Evolutionary conservation across 1,139 yeast genomes (phyloP), one percentile per base, ranked within the genome.

Genomic region (Lodderomyces theae): DNA sequence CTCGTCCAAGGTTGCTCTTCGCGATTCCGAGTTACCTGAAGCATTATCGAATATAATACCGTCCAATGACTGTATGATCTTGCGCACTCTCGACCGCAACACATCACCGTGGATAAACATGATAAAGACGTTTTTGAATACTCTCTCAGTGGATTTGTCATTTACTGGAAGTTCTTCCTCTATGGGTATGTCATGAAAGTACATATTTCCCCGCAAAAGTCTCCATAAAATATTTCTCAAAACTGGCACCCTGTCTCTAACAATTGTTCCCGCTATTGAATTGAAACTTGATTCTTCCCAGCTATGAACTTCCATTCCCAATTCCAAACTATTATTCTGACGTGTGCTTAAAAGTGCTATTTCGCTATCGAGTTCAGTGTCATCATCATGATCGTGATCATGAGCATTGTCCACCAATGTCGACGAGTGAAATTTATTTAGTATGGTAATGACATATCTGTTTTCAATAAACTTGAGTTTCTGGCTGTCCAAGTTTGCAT

Each of bases 81-180:
- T 80, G 46, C 77, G 76, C 40, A 90, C 86, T 52, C 88, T 78
- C 42, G 71, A 62, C 41, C 82, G 71, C 46, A 90, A 74, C 41
- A 79, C 69, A 37, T 80, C 81, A 47, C 98, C 98, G 58, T 92
- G 98, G 26, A 95, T 83, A 60, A 86, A 89, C 12, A 89, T 81
- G 40, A 92, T 79, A 56, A 90, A 89, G 6, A 86, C 86, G 53
- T 79, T 83, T 59, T 86, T 86, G 41, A 67, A 72, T n/a, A 78
- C 69, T 23, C 63, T 60, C 39, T 72, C 74, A 42, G 76, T 69
- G 42, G 70, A 69, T 18, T 72, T 64, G 43, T 80, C 51, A 29
- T 45, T 43, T 10, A 53, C 53, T 40, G 66, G 66, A 48, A 71
- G 57, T 43, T 61, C 60, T 38, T 64, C 68, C 18, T 55, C 54